A percentile compares a stretch with the other conserved stretches of the same genome.
Evolutionary conservation across 148 eudicot species (phyloP).

Genomic region (Rhododendron ovatum): DNA sequence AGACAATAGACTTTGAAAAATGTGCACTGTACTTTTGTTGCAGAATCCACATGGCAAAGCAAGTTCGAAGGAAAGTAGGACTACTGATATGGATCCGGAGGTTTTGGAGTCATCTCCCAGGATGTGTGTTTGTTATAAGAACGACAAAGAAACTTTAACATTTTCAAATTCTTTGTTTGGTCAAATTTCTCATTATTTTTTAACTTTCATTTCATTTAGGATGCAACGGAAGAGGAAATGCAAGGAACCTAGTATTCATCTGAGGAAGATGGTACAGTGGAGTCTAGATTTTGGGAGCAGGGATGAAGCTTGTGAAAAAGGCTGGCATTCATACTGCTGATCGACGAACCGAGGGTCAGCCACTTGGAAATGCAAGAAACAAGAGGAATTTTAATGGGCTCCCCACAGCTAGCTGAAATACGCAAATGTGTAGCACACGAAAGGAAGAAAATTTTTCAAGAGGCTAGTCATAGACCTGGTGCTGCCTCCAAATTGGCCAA

Average conservation of each 20-base stretch:
- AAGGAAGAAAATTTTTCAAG: conserved; percentile 9
- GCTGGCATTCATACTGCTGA: conserved; percentile 14
- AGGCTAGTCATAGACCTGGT: neutral
- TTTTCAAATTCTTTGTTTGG: neutral
- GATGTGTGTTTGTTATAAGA: too few species aligned
- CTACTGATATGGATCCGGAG: too few species aligned
- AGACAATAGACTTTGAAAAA: too few species aligned
- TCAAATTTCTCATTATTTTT: neutral
- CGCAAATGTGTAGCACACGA: conserved; percentile 1
- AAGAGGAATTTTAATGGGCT: conserved; percentile 17
- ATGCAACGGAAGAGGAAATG: conserved; percentile 43
- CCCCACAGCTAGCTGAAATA: conserved; percentile 10
- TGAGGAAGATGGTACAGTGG: conserved; percentile 24
- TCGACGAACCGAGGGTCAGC: conserved; percentile 5
- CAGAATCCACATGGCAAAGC: too few species aligned
- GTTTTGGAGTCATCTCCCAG: too few species aligned
- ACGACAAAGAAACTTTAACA: too few species aligned
- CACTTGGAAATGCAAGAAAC: conserved; percentile 11
- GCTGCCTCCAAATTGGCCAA: conserved; percentile 2
- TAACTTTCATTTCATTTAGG: conserved; percentile 14
- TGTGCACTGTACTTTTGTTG: too few species aligned
- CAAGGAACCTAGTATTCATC: conserved; percentile 19
- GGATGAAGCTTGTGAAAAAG: conserved; percentile 11
- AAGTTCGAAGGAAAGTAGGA: too few species aligned
- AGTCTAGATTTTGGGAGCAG: conserved; percentile 32